Evolutionary conservation across 768 basidiomycete genomes (phyloP).

Genomic region (Tylopilus rubrobrunneus): DNA sequence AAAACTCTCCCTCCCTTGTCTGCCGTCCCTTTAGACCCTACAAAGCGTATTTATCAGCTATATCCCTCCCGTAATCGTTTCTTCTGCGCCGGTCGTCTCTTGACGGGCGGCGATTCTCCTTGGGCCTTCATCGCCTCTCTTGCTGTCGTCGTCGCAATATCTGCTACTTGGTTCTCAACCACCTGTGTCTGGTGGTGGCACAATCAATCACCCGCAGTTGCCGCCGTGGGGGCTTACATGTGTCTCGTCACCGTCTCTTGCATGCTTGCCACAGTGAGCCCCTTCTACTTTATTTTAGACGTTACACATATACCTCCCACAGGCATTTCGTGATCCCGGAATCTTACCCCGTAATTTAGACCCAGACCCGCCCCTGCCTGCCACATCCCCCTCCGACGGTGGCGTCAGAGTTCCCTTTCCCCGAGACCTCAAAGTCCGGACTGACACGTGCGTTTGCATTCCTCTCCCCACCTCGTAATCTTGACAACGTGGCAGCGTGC

Average conservation of each 20-base stretch:
- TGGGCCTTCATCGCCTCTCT: constrained; percentile 75
- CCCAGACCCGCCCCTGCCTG: constrained; percentile 74
- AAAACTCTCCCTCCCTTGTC: constrained; percentile 31
- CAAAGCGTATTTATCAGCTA: constrained; percentile 53
- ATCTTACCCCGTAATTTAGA: constrained; percentile 88
- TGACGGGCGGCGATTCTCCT: constrained; percentile 85
- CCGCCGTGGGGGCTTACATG: constrained; percentile 61
- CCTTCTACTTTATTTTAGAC: not conserved
- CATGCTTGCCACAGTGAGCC: constrained; percentile 73
- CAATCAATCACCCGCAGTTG: constrained; percentile 67
- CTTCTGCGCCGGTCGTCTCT: constrained; percentile 62
- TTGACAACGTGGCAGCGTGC: constrained; percentile 49
- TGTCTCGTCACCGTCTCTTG: constrained; percentile 63
- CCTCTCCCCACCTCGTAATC: not conserved
- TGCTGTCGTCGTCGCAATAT: constrained; percentile 56
- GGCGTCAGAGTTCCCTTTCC: constrained; percentile 64
- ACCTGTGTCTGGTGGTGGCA: constrained; percentile 90
- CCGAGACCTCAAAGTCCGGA: constrained; percentile 74
- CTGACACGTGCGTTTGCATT: constrained; percentile 58
- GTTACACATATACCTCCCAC: not conserved
- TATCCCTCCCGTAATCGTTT: constrained; percentile 77
- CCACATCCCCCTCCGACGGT: constrained; percentile 59
- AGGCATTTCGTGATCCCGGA: constrained; percentile 83
- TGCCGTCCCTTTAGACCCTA: constrained; percentile 29
- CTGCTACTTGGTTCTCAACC: constrained; percentile 84